Percentiles rank a stretch among this genome's conserved stretches.
These are phyloP conservation scores for Ogataea henricii DNA, from an alignment of 805 yeast genomes.

Conservation along the genomic window DNA sequence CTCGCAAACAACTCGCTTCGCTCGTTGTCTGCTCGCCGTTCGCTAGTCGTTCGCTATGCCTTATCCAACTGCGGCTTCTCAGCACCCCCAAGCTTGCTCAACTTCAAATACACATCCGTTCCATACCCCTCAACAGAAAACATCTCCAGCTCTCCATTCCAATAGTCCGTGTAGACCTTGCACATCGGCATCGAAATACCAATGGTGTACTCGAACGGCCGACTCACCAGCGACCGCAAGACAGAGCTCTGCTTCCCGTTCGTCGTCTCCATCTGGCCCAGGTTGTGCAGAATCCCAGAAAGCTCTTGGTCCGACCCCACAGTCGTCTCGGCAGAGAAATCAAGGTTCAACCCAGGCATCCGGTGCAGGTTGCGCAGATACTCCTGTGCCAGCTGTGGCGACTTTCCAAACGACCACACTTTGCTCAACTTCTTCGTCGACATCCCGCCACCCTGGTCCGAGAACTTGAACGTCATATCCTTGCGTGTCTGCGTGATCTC, in stretches of 20 bases:
- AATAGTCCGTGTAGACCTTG: constrained; percentile 89
- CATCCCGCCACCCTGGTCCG: constrained; percentile 92
- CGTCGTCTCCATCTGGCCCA: constrained; percentile 36
- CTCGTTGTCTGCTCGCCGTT: too few relatives aligned
- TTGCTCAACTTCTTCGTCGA: constrained; percentile 56
- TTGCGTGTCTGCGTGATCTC: constrained; percentile 68
- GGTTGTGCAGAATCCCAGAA: constrained; percentile 30
- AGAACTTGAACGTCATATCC: constrained; percentile 71
- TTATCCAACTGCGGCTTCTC: constrained; percentile 70
- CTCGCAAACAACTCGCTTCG: neutral
- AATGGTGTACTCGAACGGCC: constrained; percentile 73
- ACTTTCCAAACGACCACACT: constrained; percentile 87
- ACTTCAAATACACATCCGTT: constrained; percentile 77
- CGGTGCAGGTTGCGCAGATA: constrained; percentile 68
- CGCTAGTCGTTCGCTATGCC: constrained; percentile 41
- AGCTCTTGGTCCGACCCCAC: constrained; percentile 13
- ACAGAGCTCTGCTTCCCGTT: constrained; percentile 45
- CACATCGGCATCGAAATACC: constrained; percentile 94
- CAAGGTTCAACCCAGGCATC: constrained; percentile 60
- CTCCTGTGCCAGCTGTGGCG: constrained; percentile 56
- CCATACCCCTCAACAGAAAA: constrained; percentile 90
- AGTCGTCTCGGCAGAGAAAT: constrained; percentile 26
- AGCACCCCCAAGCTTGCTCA: constrained; percentile 75
- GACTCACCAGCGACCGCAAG: constrained; percentile 60
- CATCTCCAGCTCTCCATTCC: constrained; percentile 90